Base-by-base conservation (phyloP, 495 filamentous ascomycete species). In the Neurospora sp. region DNA sequence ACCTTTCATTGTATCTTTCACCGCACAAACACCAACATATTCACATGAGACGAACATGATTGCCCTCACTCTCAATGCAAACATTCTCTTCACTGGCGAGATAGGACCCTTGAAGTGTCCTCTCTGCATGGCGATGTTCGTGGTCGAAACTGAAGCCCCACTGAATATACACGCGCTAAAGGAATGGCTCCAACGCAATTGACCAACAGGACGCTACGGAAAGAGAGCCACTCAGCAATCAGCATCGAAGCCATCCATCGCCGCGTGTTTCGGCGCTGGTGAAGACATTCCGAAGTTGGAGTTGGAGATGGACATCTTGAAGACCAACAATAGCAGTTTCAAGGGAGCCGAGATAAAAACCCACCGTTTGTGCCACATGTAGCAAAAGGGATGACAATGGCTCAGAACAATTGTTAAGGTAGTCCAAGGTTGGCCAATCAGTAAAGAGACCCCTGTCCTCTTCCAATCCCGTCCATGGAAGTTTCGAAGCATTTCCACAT, bases 401-500 rank as follows among this genome's bases (percentile, higher is more conserved):
- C 6, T 35, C 6, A 61, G 27, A 65, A 65, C 53, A 65, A 65
- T 65, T 65, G 27, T 31, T 61, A 48, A 3, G 2, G 6, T 10
- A 61, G 1, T 9, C 10, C 22, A 14, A 35, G 7, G 12, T 14
- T 61, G 53, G 6, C 53, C 53, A 65, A 65, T 65, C 5, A 65
- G 2, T 1, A 16, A 16, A 18, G 27, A 35, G 53, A 65, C 53
- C 53, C 53, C 14, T 35, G 22, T 18, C 22, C 2, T 31, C 27
- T 61, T 61, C 53, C 53, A 65, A 65, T 74, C 69, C 27, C 73
- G 39, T 72, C 61, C 71, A 72, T 77, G 40, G 76, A 78, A 76
- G 75, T 77, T 78, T 78, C 76, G 53, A 77, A 78, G 70, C 59
- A 48, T 69, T 78, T 78, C 76, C 69, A 76, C 69, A 69, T 38